Evolutionary conservation across 2,329 filamentous ascomycete species (phyloP), one percentile per base, ranked within the genome.

Genomic region (Pseudogymnoascus sp.): DNA sequence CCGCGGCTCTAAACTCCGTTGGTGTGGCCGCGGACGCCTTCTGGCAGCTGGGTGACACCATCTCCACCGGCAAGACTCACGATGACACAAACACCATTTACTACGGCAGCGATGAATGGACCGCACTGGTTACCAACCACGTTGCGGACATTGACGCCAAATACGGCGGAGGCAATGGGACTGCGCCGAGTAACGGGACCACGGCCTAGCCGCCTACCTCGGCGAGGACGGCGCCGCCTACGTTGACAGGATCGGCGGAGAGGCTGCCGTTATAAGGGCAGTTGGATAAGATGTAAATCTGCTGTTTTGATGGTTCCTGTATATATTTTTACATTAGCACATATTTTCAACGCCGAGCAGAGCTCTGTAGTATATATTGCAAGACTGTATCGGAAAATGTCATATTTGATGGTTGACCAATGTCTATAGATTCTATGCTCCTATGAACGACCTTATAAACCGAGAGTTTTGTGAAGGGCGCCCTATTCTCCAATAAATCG

Each of bases 41-140:
- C 56, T 73, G 71, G 71, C 71, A 73, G 38, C 71, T 69, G 53
- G 71, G 70, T 1, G 70, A 72, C 46, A 67, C 66, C 2, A 46
- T 72, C 10, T 67, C 65, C 0, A 63, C 41, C 16, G 70, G 70
- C 2, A 14, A 68, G 62, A 70, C 70, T 3, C 24, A 46, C 31
- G 64, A 71, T 62, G 70, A 72, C 67, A 70, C 70, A 16, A 63
- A 71, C 50, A 62, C 70, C 6, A 65, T 72, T 19, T 71, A 69
- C 61, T 71, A 71, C 60, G 70, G 70, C 7, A 65, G 64, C n/a
- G 46, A 62, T 14, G 69, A 70, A 28, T 72, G 66, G 60, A 66
- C 66, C n/a, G 50, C 33, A 60, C 38, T 60, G 33, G 59, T 60
- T 7, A 60, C 16, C 24, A 16, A 60, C 59, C 59, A 60, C 10